Evolutionary conservation across 768 basidiomycete genomes (phyloP).

Genomic region (Lyophyllum decastes): DNA sequence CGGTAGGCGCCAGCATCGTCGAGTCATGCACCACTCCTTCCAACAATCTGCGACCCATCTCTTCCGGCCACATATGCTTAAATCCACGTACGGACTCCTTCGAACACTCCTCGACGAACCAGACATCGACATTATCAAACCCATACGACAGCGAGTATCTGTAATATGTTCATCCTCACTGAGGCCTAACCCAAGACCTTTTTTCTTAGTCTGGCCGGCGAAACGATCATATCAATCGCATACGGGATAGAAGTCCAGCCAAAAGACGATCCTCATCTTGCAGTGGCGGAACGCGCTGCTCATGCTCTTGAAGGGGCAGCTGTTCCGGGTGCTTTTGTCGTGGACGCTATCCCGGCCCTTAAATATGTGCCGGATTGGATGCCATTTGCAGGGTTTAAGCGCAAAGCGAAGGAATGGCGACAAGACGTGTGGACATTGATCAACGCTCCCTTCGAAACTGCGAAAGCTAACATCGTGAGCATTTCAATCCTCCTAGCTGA

Average conservation of each 20-base stretch:
- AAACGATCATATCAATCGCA: constrained; percentile 30
- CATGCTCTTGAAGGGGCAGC: constrained; percentile 8
- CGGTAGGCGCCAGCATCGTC: constrained; percentile 24
- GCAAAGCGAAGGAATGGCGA: constrained; percentile 27
- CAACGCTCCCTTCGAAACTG: constrained; percentile 23
- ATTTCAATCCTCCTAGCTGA: background rate
- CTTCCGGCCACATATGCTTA: constrained; percentile 21
- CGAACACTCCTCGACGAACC: constrained; percentile 20
- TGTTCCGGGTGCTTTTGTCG: constrained; percentile 31
- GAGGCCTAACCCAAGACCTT: background rate
- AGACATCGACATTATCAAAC: constrained; percentile 12
- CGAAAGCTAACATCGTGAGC: constrained; percentile 17
- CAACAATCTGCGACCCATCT: constrained; percentile 13
- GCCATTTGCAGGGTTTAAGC: constrained; percentile 37
- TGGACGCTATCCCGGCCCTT: constrained; percentile 31
- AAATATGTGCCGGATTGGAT: constrained; percentile 36
- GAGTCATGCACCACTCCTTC: constrained; percentile 24
- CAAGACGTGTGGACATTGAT: constrained; percentile 18
- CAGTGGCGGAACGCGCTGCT: background rate
- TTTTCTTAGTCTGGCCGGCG: constrained; percentile 18
- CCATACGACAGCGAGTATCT: constrained; percentile 13
- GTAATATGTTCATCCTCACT: background rate
- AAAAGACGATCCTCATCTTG: too few relatives aligned
- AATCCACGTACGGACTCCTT: constrained; percentile 23
- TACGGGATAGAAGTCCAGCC: constrained; percentile 35